A percentile compares a stretch with the other conserved stretches of the same genome.
These are phyloP conservation scores for Teunomyces funiuensis DNA, from an alignment of 805 yeast species.

Conservation along the genomic window DNA sequence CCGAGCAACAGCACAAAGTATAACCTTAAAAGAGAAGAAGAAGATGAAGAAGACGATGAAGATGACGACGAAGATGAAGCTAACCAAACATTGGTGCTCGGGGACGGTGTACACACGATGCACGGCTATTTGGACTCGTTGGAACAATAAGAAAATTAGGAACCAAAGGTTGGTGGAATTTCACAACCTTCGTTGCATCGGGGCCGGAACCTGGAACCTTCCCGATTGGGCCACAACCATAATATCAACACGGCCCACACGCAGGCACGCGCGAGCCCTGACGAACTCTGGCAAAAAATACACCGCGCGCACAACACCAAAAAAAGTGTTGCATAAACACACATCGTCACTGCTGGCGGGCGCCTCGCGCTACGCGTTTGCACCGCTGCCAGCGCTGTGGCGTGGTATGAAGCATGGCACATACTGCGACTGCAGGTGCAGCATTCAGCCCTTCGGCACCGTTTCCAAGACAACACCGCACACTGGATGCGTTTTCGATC, in stretches of 20 bases:
- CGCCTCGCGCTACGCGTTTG: too few species aligned
- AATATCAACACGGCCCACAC: constrained; percentile 7
- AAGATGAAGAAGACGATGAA: neutral
- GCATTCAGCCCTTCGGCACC: too few species aligned
- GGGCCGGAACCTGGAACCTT: neutral
- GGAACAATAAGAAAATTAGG: neutral
- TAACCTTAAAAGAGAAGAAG: neutral
- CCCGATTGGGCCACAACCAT: constrained; percentile 9
- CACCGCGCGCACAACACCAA: too few species aligned
- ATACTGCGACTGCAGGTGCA: too few species aligned
- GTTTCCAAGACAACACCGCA: too few species aligned
- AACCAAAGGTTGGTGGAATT: neutral
- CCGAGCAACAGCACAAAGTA: constrained; percentile 4
- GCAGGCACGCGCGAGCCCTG: too few species aligned
- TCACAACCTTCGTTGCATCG: constrained; percentile 1
- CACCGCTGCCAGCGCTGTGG: too few species aligned
- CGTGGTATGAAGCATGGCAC: too few species aligned
- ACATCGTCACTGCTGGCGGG: too few species aligned
- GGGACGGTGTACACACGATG: neutral
- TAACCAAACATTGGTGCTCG: constrained; percentile 7
- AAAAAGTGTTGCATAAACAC: too few species aligned
- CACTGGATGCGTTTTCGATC: too few species aligned
- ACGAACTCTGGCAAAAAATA: too few species aligned
- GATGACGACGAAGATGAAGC: constrained; percentile 6
- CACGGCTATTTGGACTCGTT: constrained; percentile 7